Base-by-base conservation (phyloP, 2,329 filamentous ascomycete species). In the Penicillium aurantiogriseum region DNA sequence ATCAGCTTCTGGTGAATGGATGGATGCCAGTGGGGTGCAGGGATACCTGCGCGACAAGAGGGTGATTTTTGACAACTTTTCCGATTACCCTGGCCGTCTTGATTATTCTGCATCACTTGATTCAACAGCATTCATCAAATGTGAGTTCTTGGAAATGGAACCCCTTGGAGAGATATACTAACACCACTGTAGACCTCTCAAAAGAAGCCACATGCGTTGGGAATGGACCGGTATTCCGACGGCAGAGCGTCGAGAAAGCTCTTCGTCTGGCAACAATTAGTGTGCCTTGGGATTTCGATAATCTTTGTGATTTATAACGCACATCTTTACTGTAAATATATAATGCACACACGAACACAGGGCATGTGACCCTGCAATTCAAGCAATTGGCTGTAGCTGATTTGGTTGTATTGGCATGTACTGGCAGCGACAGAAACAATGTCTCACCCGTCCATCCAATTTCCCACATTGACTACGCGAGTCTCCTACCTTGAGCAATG, bases 1-100 rank as follows among this genome's bases (percentile, higher is more conserved):
- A 38, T 59, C 63, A 1, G 54, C 40, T 8, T 25, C 54, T 48
- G 65, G 58, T 38, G 58, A 60, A 17, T 67, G 62, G 61, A 43
- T 69, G 50, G 66, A 69, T 60, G 63, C 64, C n/a, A 61, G 42
- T 46, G 65, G 61, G n/a, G 64, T 68, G n/a, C 66, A 67, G 51
- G 56, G 29, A 47, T 54, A 63, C 19, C 36, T 68, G 43, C 56
- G 54, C n/a, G 58, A 63, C 21, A 64, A 55, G 21, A 59, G 58
- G 25, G 56, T 63, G 45, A 47, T 55, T 36, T 27, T 63, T 38
- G 56, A 63, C 21, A 60, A 54, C 40, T 55, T 52, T 7, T 13
- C 48, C n/a, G 55, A 47, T 40, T 57, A 56, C 7, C 42, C 49
- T 49, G 54, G 49, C 23, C 57, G 53, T 21, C 15, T 47, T 13